Conservation (phyloP, 2,329 filamentous ascomycete species). For the Xylariales sp. region DNA sequence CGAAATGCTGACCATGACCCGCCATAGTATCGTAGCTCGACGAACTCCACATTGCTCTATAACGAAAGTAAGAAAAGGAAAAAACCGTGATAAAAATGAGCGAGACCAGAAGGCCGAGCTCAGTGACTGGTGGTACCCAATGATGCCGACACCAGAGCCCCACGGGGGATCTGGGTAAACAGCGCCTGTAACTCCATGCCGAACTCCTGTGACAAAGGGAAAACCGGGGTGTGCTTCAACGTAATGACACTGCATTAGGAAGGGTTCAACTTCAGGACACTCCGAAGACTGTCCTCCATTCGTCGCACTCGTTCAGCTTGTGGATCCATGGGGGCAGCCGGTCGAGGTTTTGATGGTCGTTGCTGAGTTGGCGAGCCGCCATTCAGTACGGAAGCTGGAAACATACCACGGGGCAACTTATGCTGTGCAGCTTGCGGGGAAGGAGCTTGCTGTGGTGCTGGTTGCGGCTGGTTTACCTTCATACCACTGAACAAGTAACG, state of each 20-base stretch:
- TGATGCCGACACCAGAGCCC: neutral
- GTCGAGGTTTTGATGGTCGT: conserved; percentile 11
- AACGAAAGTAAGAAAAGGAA: conserved; percentile 12
- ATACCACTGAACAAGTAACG: conserved; percentile 46
- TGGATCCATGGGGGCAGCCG: conserved; percentile 13
- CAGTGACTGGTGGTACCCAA: neutral
- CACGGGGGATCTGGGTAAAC: conserved; percentile 1
- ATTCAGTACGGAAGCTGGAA: conserved; percentile 20
- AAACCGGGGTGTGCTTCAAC: conserved; percentile 7
- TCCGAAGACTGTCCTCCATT: conserved; percentile 51
- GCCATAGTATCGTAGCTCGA: conserved; percentile 19
- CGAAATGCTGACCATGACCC: conserved; percentile 21
- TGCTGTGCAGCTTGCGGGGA: conserved; percentile 7
- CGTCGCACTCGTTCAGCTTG: conserved; percentile 36
- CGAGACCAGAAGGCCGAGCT: neutral
- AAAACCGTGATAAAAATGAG: neutral
- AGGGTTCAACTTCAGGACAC: conserved; percentile 41
- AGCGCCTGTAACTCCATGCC: conserved; percentile 17
- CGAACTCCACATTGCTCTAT: conserved; percentile 14
- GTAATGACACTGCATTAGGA: conserved; percentile 11
- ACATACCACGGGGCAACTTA: conserved; percentile 20
- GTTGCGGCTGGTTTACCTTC: conserved; percentile 9
- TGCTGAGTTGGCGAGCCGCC: conserved; percentile 3
- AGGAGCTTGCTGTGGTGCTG: conserved; percentile 10
- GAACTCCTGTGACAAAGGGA: conserved; percentile 8